phyloP scores from a whole-genome alignment of 164 flowering plant species.

The Cinnamomum micranthum region DNA sequence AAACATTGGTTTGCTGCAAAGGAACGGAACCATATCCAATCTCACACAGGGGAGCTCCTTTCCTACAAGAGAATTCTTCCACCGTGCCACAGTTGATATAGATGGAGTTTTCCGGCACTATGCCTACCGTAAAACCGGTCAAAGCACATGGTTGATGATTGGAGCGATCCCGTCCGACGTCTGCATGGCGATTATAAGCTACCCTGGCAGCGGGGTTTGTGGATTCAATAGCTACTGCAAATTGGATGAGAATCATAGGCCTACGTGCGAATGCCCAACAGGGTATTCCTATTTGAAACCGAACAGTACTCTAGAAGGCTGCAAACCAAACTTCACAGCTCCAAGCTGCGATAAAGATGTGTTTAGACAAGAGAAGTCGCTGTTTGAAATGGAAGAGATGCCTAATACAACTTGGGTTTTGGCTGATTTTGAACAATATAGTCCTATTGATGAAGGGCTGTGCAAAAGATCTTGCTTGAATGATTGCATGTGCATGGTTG shows the following conservation, averaged over 20 bases:
- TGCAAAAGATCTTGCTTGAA: conserved; percentile 41
- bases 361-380: not conserved
- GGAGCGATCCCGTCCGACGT: conserved; percentile 6
- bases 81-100: conserved; percentile 32
- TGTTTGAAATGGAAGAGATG: conserved; percentile 4
- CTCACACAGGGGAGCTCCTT: conserved; percentile 10
- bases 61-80: conserved; percentile 20
- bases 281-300: conserved; percentile 13
- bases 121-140: conserved; percentile 18
- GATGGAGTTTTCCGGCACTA: conserved; percentile 44
- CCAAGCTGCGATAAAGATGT: conserved; percentile 5
- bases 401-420: conserved; percentile 37
- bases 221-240: conserved; percentile 49
- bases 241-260: conserved; percentile 19
- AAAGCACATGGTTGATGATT: not conserved
- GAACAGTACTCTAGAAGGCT: conserved; percentile 4
- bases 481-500: conserved; percentile 54
- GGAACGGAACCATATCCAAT: conserved; percentile 15
- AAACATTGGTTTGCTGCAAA: conserved; percentile 14
- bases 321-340: conserved; percentile 3
- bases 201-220: conserved; percentile 32
- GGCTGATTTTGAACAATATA: conserved; percentile 24
- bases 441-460: conserved; percentile 13
- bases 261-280: conserved; percentile 36
- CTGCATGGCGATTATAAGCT: not conserved